A percentile compares a stretch with the other conserved stretches of the same genome.
These are phyloP conservation scores for Penicillium sp. DNA, from an alignment of 2,329 filamentous ascomycete genomes.

Conservation along the genomic window DNA sequence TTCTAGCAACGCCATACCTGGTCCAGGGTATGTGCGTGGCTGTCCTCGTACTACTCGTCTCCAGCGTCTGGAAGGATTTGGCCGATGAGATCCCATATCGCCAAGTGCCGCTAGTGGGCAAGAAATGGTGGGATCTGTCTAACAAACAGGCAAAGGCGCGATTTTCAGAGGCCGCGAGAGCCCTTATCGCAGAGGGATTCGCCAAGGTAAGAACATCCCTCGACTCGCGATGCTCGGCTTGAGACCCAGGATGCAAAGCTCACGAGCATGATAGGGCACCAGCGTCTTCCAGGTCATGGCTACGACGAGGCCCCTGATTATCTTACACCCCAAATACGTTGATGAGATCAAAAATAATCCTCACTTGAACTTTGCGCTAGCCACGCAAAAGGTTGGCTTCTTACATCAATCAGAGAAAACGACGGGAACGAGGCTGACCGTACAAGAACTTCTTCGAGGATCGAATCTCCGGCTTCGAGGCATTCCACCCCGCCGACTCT, in stretches of 20 bases:
- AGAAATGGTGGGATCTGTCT: constrained; percentile 30
- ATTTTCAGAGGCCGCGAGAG: constrained; percentile 27
- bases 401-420: not conserved
- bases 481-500: constrained; percentile 24
- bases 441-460: constrained; percentile 31
- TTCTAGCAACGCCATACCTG: constrained; percentile 26
- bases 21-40: constrained; percentile 24
- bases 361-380: constrained; percentile 28
- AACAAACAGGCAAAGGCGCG: constrained; percentile 33
- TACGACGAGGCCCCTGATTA: constrained; percentile 23
- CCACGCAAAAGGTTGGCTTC: constrained; percentile 24
- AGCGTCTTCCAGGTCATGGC: constrained; percentile 33
- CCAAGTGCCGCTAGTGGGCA: constrained; percentile 32
- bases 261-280: constrained; percentile 19
- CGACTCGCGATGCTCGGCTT: too few species aligned
- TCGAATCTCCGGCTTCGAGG: constrained; percentile 34
- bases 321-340: constrained; percentile 34
- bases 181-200: constrained; percentile 31
- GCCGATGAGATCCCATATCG: constrained; percentile 30
- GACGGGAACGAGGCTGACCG: constrained; percentile 5
- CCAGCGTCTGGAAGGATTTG: constrained; percentile 28
- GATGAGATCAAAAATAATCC: constrained; percentile 38
- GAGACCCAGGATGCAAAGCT: not conserved
- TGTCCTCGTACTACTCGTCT: constrained; percentile 22
- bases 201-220: constrained; percentile 24